Base-by-base conservation (phyloP, 331 rosid genomes). In the Acacia pycnantha region DNA sequence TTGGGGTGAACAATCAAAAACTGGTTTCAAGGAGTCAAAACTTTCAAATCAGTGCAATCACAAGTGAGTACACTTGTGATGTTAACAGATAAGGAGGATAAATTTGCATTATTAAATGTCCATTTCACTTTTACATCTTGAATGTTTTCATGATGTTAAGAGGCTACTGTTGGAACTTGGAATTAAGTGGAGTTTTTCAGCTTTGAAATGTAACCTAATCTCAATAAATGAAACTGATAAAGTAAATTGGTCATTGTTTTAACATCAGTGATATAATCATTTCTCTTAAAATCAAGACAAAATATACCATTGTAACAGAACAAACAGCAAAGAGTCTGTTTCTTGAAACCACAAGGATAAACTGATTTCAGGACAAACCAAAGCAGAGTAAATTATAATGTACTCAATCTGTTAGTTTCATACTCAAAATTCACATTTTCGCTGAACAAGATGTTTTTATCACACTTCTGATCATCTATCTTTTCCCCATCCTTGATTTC, bases 31-130 rank as follows among this genome's bases (percentile, higher is more conserved):
- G 85, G 77, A 83, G 74, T 95, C 99, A 65, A 92, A 85, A 85
- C 94, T 95, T 66, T 92, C 99, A n/a, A 77, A 79, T 27, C 99
- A 95, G 84, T 95, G 99, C 84, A 80, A 86, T 65, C 79, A 90
- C 78, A 87, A 85, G 99, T 92, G 41, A 87, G 94, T 86, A 50
- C 41, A 50, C 61, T 51, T 64, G 77, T 79, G 18, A 46, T 69
- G 77, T 64, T 77, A 22, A 11, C 50, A 44, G 53, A 66, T 77
- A 50, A 59, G 35, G 41, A 18, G 27, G 82, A 62, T 33, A 29
- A 40, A 37, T 24, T 14, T 41, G 24, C 21, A 70, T 43, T 70
- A 29, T 70, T 43, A 70, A 22, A 43, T 70, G 6, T 43, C 56
- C n/a, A 70, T n/a, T 70, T 70, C 56, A 70, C 11, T 43, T 58